A percentile compares a stretch with the other conserved stretches of the same genome.
phyloP scores from a whole-genome alignment of 768 basidiomycete genomes.

The Amanita rimosa region DNA sequence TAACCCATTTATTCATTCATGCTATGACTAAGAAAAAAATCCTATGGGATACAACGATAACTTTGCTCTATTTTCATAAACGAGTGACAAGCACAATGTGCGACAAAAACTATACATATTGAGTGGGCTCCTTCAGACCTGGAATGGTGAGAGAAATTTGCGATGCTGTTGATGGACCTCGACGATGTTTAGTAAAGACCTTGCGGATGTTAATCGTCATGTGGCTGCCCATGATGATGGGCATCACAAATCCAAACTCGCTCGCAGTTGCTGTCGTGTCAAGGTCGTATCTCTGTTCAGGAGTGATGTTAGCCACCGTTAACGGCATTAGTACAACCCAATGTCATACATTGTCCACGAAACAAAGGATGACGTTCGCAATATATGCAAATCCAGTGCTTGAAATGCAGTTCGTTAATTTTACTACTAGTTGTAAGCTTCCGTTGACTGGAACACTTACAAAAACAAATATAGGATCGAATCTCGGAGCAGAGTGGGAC shows the following conservation, averaged over 20 bases:
- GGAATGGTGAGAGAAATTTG: not conserved
- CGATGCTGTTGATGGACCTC: not conserved
- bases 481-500: not conserved
- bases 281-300: not conserved
- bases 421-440: too few relatives aligned
- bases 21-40: not conserved
- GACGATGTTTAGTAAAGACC: not conserved
- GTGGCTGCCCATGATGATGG: not conserved
- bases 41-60: too few relatives aligned
- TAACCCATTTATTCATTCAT: not conserved
- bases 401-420: not conserved
- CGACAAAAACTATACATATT: not conserved
- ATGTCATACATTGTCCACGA: not conserved
- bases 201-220: not conserved
- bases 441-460: not conserved
- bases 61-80: not conserved
- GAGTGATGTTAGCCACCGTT: not conserved
- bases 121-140: not conserved
- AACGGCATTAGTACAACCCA: not conserved
- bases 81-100: not conserved
- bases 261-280: not conserved
- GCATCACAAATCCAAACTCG: not conserved
- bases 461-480: not conserved
- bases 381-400: not conserved
- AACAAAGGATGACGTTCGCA: not conserved